These are phyloP conservation scores for Pestalotiopsis sp. DNA, from an alignment of 2,329 filamentous ascomycete species.

Conservation along the genomic window DNA sequence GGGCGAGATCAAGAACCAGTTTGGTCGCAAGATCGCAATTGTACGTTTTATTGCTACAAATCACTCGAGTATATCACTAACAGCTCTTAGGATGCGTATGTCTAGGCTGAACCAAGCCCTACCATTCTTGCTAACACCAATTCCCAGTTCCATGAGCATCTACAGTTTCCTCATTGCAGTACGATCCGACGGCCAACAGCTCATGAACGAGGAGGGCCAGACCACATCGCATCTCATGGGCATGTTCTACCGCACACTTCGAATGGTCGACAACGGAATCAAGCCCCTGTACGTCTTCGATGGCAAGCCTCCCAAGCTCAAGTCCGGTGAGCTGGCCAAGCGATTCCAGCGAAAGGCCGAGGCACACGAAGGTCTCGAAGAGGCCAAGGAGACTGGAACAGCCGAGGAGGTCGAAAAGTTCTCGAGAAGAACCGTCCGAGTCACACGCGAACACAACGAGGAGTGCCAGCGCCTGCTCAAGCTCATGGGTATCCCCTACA, in stretches of 20 bases:
- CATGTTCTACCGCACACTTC: conserved; percentile 98
- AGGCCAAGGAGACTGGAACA: conserved; percentile 96
- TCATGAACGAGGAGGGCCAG: conserved; percentile 92
- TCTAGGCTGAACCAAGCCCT: conserved; percentile 7
- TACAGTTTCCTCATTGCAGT: conserved; percentile 99
- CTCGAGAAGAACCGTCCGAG: conserved; percentile 86
- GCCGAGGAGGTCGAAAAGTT: conserved; percentile 99
- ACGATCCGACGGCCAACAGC: conserved; percentile 92
- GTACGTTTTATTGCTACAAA: conserved; percentile 54
- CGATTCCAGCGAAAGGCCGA: conserved; percentile 94
- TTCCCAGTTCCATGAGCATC: conserved; percentile 86
- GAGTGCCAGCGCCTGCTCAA: conserved; percentile 91
- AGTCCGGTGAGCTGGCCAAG: conserved; percentile 95
- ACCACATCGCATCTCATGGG: conserved; percentile 99
- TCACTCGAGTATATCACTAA: conserved; percentile 16
- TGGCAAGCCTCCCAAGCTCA: conserved; percentile 93
- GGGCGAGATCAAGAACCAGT: conserved; percentile 98
- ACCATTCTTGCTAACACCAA: conserved; percentile 10
- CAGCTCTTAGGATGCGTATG: conserved; percentile 58
- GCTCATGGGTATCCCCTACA: conserved; percentile 95
- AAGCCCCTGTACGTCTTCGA: conserved; percentile 99
- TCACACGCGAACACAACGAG: conserved; percentile 94
- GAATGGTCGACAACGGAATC: conserved; percentile 98
- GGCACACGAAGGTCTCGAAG: conserved; percentile 85
- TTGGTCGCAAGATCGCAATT: conserved; percentile 97